These are phyloP conservation scores for Eurotiales sp. DNA, from an alignment of 2,329 filamentous ascomycete genomes.

Conservation along the genomic window DNA sequence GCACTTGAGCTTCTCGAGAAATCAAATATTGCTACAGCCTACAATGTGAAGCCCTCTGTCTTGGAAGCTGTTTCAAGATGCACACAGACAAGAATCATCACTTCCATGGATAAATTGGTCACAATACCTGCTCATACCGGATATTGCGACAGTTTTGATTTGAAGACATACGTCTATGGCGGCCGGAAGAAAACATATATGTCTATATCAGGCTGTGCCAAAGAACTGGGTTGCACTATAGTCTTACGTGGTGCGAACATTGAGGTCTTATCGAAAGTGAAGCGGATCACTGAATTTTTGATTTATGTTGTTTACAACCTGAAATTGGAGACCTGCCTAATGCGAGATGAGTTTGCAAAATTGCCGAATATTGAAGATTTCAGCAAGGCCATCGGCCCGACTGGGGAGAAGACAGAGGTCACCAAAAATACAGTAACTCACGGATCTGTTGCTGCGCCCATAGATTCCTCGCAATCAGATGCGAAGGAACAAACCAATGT, in stretches of 20 bases:
- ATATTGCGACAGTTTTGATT: slow-evolving; percentile 80
- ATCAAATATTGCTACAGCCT: slow-evolving; percentile 86
- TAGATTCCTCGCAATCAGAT: slow-evolving; percentile 16
- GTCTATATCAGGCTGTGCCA: slow-evolving; percentile 84
- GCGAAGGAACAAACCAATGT: slow-evolving; percentile 16
- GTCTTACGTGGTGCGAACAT: slow-evolving; percentile 78
- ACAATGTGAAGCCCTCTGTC: slow-evolving; percentile 95
- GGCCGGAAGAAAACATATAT: slow-evolving; percentile 91
- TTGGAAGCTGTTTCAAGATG: slow-evolving; percentile 92
- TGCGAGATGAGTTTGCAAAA: slow-evolving; percentile 87
- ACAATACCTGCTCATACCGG: slow-evolving; percentile 72
- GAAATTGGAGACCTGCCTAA: slow-evolving; percentile 88
- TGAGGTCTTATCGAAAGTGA: slow-evolving; percentile 70
- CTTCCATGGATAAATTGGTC: slow-evolving; percentile 89
- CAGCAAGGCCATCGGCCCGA: slow-evolving; percentile 19
- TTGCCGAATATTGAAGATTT: slow-evolving; percentile 62
- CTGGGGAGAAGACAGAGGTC: slow-evolving; percentile 11
- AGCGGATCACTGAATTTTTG: slow-evolving; percentile 97
- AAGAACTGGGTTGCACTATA: slow-evolving; percentile 91
- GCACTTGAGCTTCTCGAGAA: slow-evolving; percentile 84
- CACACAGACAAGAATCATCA: slow-evolving; percentile 86
- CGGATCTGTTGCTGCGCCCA: slow-evolving; percentile 9
- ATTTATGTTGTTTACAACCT: slow-evolving; percentile 98
- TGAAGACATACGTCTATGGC: slow-evolving; percentile 89
- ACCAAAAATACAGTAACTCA: slow-evolving; percentile 3